Evolutionary conservation across 805 yeast genomes (phyloP).

Genomic region (Martiniozyma abietophila): DNA sequence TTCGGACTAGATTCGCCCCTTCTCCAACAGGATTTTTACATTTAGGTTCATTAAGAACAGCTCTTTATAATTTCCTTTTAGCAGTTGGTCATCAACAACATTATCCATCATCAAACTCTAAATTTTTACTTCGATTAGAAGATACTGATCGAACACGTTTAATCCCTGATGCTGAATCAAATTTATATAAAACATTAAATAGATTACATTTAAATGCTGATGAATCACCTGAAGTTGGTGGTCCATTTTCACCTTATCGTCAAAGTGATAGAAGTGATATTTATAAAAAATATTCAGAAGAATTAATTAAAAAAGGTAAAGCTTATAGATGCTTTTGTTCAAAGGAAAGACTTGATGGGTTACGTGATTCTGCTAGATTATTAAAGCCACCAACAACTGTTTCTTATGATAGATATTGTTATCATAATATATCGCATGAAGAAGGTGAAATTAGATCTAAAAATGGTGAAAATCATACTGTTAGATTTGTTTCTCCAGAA

Average conservation of each 20-base stretch:
- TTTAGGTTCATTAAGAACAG: conserved; percentile 88
- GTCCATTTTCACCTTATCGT: conserved; percentile 78
- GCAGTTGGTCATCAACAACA: conserved; percentile 33
- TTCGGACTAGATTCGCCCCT: conserved; percentile 91
- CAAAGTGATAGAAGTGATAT: conserved; percentile 73
- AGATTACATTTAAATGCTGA: conserved; percentile 76
- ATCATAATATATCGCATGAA: conserved; percentile 30
- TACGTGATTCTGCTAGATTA: conserved; percentile 64
- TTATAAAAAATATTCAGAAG: conserved; percentile 50
- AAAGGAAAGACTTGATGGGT: conserved; percentile 58
- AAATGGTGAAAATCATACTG: conserved; percentile 35
- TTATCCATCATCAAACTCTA: conserved; percentile 58
- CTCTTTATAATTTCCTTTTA: conserved; percentile 75
- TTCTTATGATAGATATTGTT: conserved; percentile 82
- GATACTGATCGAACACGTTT: conserved; percentile 85
- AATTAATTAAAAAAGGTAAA: conserved; percentile 49
- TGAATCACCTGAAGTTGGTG: conserved; percentile 72
- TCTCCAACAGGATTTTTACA: conserved; percentile 97
- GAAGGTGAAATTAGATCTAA: conserved; percentile 32
- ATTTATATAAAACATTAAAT: conserved; percentile 60
- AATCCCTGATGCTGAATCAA: conserved; percentile 74
- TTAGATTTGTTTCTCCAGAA: conserved; percentile 73
- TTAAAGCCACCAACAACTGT: conserved; percentile 85
- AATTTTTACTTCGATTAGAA: conserved; percentile 74
- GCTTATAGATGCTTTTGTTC: conserved; percentile 89